phyloP scores from a whole-genome alignment of 108 stramenopile genomes.

The Pseudonitzschia multiseries region DNA sequence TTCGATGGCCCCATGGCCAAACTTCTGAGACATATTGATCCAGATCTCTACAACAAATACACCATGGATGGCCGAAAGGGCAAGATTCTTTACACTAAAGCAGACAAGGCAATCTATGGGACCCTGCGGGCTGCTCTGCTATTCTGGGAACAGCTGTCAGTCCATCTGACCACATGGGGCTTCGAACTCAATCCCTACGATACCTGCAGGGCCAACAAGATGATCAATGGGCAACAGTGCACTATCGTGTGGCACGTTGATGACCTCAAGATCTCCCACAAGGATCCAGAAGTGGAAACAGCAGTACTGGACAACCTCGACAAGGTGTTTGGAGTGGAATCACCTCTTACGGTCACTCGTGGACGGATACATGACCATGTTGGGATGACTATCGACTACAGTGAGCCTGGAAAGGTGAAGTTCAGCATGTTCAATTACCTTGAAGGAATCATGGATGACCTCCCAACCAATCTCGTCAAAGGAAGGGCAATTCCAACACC shows the following conservation, averaged over 20 bases:
- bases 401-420: not conserved
- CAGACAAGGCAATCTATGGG: slow-evolving; percentile 51
- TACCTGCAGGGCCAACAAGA: slow-evolving; percentile 49
- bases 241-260: slow-evolving; percentile 28
- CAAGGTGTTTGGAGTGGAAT: slow-evolving; percentile 20
- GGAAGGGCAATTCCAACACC: no score
- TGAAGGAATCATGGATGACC: no score
- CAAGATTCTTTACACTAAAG: slow-evolving; percentile 37
- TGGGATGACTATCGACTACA: slow-evolving; percentile 43
- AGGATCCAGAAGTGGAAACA: slow-evolving; percentile 17
- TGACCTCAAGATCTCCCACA: slow-evolving; percentile 40
- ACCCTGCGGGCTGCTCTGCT: slow-evolving; percentile 34
- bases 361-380: slow-evolving; percentile 37
- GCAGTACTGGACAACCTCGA: not conserved
- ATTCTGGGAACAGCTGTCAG: slow-evolving; percentile 26
- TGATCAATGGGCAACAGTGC: slow-evolving; percentile 15
- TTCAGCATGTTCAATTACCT: no score
- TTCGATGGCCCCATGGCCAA: not conserved
- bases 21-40: slow-evolving; percentile 11
- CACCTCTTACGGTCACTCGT: slow-evolving; percentile 13
- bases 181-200: slow-evolving; percentile 58
- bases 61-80: slow-evolving; percentile 19
- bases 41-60: slow-evolving; percentile 3
- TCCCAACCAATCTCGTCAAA: no score
- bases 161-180: slow-evolving; percentile 27